Evolutionary conservation across 2,329 filamentous ascomycete genomes (phyloP).

Genomic region (Cordyceps fumosorosea): DNA sequence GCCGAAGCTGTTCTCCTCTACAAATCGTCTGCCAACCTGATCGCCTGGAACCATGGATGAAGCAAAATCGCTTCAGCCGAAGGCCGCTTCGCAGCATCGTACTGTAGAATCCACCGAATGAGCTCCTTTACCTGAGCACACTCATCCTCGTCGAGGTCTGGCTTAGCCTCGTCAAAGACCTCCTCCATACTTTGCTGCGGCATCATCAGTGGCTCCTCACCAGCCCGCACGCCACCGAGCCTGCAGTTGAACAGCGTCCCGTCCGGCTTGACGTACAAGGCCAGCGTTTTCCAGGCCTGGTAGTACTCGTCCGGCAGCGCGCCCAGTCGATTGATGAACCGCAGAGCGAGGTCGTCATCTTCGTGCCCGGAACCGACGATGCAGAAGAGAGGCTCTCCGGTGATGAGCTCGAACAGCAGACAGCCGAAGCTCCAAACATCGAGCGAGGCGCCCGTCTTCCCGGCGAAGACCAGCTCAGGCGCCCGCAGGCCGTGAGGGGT

Average conservation of each 20-base stretch:
- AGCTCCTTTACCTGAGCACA: constrained; percentile 21
- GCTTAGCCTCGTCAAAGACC: constrained; percentile 19
- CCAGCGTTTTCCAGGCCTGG: constrained; percentile 20
- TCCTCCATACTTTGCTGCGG: constrained; percentile 23
- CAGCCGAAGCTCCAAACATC: constrained; percentile 28
- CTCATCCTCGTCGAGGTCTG: constrained; percentile 21
- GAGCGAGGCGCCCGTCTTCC: constrained; percentile 17
- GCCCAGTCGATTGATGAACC: constrained; percentile 17
- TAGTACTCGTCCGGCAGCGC: constrained; percentile 18
- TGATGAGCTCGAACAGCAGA: constrained; percentile 25
- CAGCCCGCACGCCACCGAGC: constrained; percentile 20
- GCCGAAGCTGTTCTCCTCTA: too few species aligned
- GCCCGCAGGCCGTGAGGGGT: constrained; percentile 22
- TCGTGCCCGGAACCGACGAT: constrained; percentile 16
- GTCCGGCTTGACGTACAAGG: constrained; percentile 22
- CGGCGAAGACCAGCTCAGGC: constrained; percentile 23
- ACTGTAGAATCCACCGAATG: constrained; percentile 26
- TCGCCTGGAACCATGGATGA: constrained; percentile 27
- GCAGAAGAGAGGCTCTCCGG: constrained; percentile 24
- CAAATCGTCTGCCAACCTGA: too few species aligned
- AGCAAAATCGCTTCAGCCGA: constrained; percentile 22
- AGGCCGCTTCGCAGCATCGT: constrained; percentile 24
- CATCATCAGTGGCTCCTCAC: constrained; percentile 19
- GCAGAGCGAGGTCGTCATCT: constrained; percentile 21
- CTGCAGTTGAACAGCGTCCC: constrained; percentile 21